Conservation (phyloP, 73 alveolate genomes). For the Tetrahymena elliotti region DNA sequence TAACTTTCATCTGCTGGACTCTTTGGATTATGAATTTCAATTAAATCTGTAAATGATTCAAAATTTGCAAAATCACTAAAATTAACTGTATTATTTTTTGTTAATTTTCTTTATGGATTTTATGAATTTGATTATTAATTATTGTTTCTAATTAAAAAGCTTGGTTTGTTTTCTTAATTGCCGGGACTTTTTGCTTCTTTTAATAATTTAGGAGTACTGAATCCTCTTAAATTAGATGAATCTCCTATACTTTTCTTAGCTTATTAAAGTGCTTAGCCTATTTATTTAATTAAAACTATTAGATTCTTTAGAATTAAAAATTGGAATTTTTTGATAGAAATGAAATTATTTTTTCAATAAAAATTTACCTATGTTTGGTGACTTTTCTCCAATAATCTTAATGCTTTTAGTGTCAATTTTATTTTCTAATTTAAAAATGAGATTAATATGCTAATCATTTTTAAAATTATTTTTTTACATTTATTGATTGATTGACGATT, state of each 20-base stretch:
- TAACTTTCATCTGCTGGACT: not conserved
- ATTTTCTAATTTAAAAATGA: not conserved
- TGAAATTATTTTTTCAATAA: too few species aligned
- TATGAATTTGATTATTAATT: not conserved
- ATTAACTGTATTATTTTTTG: not conserved
- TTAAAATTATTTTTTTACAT: not conserved
- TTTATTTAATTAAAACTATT: too few species aligned
- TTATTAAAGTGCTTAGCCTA: not conserved
- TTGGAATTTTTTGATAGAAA: too few species aligned
- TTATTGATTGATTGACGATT: not conserved
- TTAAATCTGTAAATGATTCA: not conserved
- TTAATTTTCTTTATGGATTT: not conserved
- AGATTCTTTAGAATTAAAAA: too few species aligned
- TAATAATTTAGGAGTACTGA: not conserved
- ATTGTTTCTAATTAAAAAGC: not conserved
- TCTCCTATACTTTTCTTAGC: not conserved
- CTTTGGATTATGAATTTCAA: not conserved
- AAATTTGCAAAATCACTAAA: not conserved
- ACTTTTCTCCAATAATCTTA: not conserved
- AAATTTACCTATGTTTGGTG: not conserved
- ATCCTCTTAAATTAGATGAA: not conserved
- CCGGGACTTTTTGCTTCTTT: not conserved
- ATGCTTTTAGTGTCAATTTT: not conserved
- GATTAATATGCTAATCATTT: too few species aligned
- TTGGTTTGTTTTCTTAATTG: not conserved